These are phyloP conservation scores for Peronospora belbahrii DNA, from an alignment of 352 stramenopile species.

Conservation along the genomic window DNA sequence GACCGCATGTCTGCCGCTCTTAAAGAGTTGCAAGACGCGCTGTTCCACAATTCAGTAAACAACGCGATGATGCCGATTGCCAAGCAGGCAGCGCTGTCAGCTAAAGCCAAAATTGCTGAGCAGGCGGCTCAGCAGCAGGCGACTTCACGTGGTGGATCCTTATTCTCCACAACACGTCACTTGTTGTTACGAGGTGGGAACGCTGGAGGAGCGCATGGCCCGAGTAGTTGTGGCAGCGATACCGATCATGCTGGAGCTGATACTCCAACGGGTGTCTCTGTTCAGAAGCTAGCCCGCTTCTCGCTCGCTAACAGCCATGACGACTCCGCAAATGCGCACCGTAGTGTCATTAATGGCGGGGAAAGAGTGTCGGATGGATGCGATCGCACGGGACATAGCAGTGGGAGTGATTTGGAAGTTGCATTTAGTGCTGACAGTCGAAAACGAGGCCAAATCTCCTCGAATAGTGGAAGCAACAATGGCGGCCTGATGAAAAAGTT, in stretches of 20 bases:
- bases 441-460: constrained; percentile 14
- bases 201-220: constrained; percentile 14
- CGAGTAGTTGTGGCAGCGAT: constrained; percentile 17
- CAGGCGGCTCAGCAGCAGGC: constrained; percentile 66
- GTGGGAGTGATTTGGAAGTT: constrained; percentile 37
- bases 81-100: constrained; percentile 65
- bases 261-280: constrained; percentile 49
- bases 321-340: constrained; percentile 24
- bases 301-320: constrained; percentile 30
- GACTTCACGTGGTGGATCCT: constrained; percentile 42
- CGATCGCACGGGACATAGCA: constrained; percentile 36
- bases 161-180: constrained; percentile 68
- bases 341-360: constrained; percentile 28
- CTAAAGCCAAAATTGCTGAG: constrained; percentile 76
- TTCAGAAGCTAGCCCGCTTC: constrained; percentile 43
- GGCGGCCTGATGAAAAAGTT: constrained; percentile 79
- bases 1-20: constrained; percentile 51
- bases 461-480: constrained; percentile 22
- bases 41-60: constrained; percentile 68
- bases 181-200: constrained; percentile 40
- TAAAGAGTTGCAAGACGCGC: constrained; percentile 44
- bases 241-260: constrained; percentile 26
- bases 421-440: constrained; percentile 8
- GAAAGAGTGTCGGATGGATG: constrained; percentile 33
- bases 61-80: constrained; percentile 81